Base-by-base conservation (phyloP, 2,329 filamentous ascomycete genomes). In the Aspergillus sp. region DNA sequence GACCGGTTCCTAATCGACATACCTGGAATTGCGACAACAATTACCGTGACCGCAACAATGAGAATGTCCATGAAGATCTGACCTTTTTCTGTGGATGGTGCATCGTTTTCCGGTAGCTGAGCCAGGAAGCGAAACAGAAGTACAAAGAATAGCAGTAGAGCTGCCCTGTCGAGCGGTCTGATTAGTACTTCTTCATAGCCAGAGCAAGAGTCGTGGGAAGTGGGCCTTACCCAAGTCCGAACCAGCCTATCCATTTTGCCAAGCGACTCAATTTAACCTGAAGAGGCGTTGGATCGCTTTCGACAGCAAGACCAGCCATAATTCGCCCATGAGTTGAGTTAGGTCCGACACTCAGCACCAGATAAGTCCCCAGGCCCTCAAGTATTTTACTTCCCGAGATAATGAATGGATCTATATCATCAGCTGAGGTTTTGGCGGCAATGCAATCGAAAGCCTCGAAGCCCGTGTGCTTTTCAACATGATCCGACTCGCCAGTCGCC, bases 111-210 rank as follows among this genome's bases (percentile, higher is more conserved):
- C 57, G 75, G 82, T 3, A 96, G 82, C 5, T 84, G 79, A 51
- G 87, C 90, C 5, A 92, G 81, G 73, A 96, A 96, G 68, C 91
- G 85, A 78, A 96, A 92, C 69, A 96, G 86, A 8, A 96, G 83
- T 47, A 96, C 89, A 54, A 93, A 81, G 75, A 96, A 96, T 50
- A 96, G 82, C 8, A 94, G 80, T 63, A 89, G 90, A 48, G 91
- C 90, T 58, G 84, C 78, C 27, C 27, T 30, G 27, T 30, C 8
- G 27, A 30, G 27, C 8, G 27, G 3, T 0, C 10, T 10, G 8
- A 11, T 30, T 30, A 30, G 27, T 30, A 30, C 27, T 4, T 5
- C 10, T 0, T 30, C 27, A 30, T 11, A 11, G 27, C 27, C 27
- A 11, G 10, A 30, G 27, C 27, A 30, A 30, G 27, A 53, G 71